Conservation (phyloP, 164 flowering plant genomes). For the Vitis vinifera region ASM3070453v1 NC_081806.1:4515001-4515500, state of each 20-base stretch:
- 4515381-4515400: too few species aligned
- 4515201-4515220: background rate
- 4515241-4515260: background rate
- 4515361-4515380: too few species aligned
- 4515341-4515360: too few species aligned
- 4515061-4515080: background rate
- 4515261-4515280: background rate
- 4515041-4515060: background rate
- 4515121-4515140: background rate
- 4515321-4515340: too few species aligned
- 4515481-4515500: too few species aligned
- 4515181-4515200: slow-evolving; percentile 21
- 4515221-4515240: background rate
- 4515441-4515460: too few species aligned
- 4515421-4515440: too few species aligned
- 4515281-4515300: background rate
- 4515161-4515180: slow-evolving; percentile 23
- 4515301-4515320: too few species aligned
- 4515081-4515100: background rate
- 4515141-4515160: slow-evolving; percentile 14
- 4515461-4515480: too few species aligned
- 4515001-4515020: slow-evolving; percentile 39
- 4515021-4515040: slow-evolving; percentile 23
- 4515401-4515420: too few species aligned
- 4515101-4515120: background rate